Evolutionary conservation across 2,329 filamentous ascomycete genomes (phyloP).

Genomic region (Hypoxylon sp.): DNA sequence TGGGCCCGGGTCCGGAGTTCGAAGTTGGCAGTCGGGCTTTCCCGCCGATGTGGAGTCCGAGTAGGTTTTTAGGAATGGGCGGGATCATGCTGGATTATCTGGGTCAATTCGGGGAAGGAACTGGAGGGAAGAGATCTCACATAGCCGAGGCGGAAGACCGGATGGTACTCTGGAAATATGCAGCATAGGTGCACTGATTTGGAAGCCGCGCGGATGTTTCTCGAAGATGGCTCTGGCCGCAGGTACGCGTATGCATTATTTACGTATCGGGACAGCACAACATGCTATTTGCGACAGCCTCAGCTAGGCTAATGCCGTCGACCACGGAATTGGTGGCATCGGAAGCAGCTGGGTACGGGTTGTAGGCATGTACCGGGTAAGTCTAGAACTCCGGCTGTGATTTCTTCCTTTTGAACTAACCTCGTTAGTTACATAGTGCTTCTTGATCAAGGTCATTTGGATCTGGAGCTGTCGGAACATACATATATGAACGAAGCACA

Average conservation of each 20-base stretch:
- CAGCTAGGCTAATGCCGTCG: background rate
- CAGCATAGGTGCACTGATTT: background rate
- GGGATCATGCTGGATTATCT: background rate
- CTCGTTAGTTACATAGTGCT: too few species aligned
- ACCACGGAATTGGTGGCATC: background rate
- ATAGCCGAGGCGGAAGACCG: background rate
- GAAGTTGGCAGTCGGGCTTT: background rate
- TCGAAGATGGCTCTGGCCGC: background rate
- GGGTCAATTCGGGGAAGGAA: background rate
- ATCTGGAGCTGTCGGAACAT: too few species aligned
- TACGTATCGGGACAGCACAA: background rate
- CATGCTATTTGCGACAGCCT: background rate
- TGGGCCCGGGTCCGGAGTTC: background rate
- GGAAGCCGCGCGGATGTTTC: background rate
- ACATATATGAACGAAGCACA: too few species aligned
- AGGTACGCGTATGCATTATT: background rate
- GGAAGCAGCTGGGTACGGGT: background rate
- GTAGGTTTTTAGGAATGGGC: background rate
- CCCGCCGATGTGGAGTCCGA: background rate
- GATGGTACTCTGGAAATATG: background rate
- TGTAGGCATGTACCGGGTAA: background rate
- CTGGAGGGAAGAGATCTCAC: background rate
- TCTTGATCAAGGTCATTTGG: too few species aligned
- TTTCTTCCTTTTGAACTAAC: background rate
- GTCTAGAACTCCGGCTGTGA: too few species aligned